A percentile compares a stretch with the other conserved stretches of the same genome.
phyloP scores from a whole-genome alignment of 208 protist species.

The Leishmania lainsoni region DNA sequence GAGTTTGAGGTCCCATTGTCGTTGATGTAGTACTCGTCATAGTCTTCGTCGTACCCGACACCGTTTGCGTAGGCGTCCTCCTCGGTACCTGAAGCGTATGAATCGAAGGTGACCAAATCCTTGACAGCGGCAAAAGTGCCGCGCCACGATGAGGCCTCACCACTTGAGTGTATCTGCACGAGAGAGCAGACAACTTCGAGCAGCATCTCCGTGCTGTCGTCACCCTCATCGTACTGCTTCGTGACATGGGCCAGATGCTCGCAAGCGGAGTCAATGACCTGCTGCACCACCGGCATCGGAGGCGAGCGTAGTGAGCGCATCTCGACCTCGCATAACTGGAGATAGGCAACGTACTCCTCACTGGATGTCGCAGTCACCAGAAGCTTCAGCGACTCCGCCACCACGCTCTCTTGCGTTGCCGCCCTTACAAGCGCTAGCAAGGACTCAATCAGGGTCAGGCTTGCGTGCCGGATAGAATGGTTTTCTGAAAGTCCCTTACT shows the following conservation, averaged over 20 bases:
- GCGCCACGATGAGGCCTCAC: constrained; percentile 7
- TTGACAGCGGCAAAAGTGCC: constrained; percentile 35
- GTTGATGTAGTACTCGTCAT: constrained; percentile 46
- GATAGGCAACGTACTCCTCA: constrained; percentile 31
- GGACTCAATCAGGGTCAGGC: constrained; percentile 24
- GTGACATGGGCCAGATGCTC: constrained; percentile 12
- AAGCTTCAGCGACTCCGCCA: constrained; percentile 13
- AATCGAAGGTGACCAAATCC: constrained; percentile 44
- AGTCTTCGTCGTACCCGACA: constrained; percentile 24
- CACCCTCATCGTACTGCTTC: constrained; percentile 26
- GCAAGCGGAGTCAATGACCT: constrained; percentile 25
- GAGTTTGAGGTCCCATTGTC: constrained; percentile 40
- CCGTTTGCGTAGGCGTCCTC: constrained; percentile 1
- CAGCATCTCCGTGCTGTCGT: constrained; percentile 30
- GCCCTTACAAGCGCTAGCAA: constrained; percentile 17
- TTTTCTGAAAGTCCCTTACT: constrained; percentile 24
- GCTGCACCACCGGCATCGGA: constrained; percentile 14
- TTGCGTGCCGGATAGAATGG: constrained; percentile 24
- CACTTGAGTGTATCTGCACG: constrained; percentile 7
- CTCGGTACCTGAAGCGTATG: constrained; percentile 32
- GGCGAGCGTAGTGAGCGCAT: constrained; percentile 25
- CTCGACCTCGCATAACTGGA: constrained; percentile 37
- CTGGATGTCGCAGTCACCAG: constrained; percentile 14
- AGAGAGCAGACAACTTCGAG: constrained; percentile 30
- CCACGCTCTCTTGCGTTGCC: constrained; percentile 24